Conservation (phyloP, 352 stramenopile species). For the Globisporangium parvum region DNA sequence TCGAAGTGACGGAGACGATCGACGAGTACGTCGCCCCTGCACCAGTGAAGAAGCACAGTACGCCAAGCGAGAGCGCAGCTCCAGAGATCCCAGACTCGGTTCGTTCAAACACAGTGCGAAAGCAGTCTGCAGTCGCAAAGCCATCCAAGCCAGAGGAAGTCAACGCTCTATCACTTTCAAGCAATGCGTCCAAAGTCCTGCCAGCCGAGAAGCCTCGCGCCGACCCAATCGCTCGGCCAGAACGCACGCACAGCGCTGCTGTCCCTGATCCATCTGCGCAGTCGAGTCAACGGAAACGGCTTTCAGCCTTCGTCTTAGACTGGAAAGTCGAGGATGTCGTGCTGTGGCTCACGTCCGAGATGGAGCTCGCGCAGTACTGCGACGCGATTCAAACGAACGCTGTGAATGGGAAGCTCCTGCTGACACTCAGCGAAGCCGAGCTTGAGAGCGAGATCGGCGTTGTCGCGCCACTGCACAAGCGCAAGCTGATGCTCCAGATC, state of each 20-base stretch:
- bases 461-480: slow-evolving; percentile 27
- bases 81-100: neutral
- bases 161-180: too few relatives aligned
- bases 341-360: slow-evolving; percentile 35
- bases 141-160: too few relatives aligned
- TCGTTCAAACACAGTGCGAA: too few relatives aligned
- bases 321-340: slow-evolving; percentile 53
- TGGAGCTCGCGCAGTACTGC: slow-evolving; percentile 42
- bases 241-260: neutral
- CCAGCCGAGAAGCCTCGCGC: neutral
- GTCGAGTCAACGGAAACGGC: neutral
- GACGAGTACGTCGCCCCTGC: slow-evolving; percentile 9
- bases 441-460: slow-evolving; percentile 31
- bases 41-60: neutral
- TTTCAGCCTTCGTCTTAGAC: slow-evolving; percentile 16
- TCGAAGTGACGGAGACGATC: neutral
- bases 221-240: neutral
- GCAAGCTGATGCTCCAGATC: slow-evolving; percentile 43
- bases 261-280: neutral
- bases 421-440: slow-evolving; percentile 34
- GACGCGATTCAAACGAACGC: slow-evolving; percentile 27
- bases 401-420: slow-evolving; percentile 35
- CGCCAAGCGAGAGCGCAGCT: neutral
- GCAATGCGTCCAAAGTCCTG: too few relatives aligned
- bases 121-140: too few relatives aligned